Evolutionary conservation across 1,284 basidiomycete species (phyloP).

Genomic region (Malassezia yamatoensis): DNA sequence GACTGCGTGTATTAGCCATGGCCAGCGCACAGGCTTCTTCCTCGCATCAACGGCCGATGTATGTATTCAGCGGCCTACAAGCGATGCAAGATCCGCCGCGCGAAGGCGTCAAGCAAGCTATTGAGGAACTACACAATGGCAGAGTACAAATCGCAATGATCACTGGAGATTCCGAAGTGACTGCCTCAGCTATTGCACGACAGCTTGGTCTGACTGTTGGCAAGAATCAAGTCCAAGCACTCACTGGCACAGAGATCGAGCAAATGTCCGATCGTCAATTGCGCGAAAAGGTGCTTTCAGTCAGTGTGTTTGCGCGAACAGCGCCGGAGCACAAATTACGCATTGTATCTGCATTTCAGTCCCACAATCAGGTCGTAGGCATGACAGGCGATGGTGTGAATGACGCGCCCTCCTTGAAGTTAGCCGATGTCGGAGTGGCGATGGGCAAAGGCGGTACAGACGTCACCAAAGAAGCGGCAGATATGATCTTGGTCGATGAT

Average conservation of each 20-base stretch:
- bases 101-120: slow-evolving; percentile 79
- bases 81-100: slow-evolving; percentile 93
- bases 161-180: slow-evolving; percentile 85
- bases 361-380: slow-evolving; percentile 76
- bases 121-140: slow-evolving; percentile 65
- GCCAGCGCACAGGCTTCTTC: slow-evolving; percentile 59
- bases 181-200: slow-evolving; percentile 76
- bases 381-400: slow-evolving; percentile 99
- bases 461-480: slow-evolving; percentile 94
- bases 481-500: slow-evolving; percentile 93
- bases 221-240: slow-evolving; percentile 47
- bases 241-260: slow-evolving; percentile 83
- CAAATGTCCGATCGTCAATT: slow-evolving; percentile 62
- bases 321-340: slow-evolving; percentile 95
- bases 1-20: slow-evolving; percentile 78
- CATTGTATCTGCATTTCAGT: slow-evolving; percentile 84
- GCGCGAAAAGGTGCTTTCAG: slow-evolving; percentile 65
- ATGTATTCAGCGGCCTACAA: slow-evolving; percentile 83
- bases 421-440: slow-evolving; percentile 93
- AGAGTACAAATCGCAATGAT: slow-evolving; percentile 97
- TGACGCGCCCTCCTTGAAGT: slow-evolving; percentile 89
- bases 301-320: slow-evolving; percentile 85
- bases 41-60: slow-evolving; percentile 51
- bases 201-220: slow-evolving; percentile 63
- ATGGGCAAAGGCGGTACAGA: slow-evolving; percentile 97